phyloP scores from a whole-genome alignment of 2,329 filamentous ascomycete genomes.

The Tolypocladium sp. region DNA sequence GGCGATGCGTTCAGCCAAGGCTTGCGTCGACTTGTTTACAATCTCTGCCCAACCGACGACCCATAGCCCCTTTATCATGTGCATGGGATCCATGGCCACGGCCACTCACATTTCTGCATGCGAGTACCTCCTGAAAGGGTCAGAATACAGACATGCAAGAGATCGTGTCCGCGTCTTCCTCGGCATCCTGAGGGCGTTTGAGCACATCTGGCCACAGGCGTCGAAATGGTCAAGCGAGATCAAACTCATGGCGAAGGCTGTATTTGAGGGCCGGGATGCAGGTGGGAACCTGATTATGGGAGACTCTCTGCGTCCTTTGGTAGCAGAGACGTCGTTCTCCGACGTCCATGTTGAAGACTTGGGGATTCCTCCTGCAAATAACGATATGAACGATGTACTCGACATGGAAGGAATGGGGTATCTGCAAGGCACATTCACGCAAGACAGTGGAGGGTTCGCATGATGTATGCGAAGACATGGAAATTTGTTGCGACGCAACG shows the following conservation, averaged over 20 bases:
- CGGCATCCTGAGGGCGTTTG: conserved; percentile 6
- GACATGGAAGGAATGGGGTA: not conserved
- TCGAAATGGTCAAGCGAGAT: conserved; percentile 7
- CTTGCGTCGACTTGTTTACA: conserved; percentile 8
- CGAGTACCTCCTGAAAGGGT: conserved; percentile 2
- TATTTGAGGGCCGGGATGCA: not conserved
- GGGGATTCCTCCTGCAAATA: not conserved
- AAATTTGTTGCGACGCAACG: not conserved
- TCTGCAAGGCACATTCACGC: not conserved
- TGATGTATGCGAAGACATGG: not conserved
- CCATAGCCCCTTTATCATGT: conserved; percentile 11
- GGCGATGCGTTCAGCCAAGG: conserved; percentile 6
- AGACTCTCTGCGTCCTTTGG: not conserved
- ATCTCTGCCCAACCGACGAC: conserved; percentile 4
- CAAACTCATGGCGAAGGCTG: conserved; percentile 6
- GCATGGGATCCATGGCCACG: conserved; percentile 9
- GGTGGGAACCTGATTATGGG: not conserved
- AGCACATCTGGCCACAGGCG: conserved; percentile 9
- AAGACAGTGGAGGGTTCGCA: not conserved
- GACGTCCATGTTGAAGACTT: not conserved
- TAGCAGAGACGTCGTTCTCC: not conserved
- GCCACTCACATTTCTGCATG: conserved; percentile 9
- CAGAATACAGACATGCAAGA: conserved; percentile 2
- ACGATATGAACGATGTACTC: not conserved
- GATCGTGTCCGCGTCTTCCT: conserved; percentile 10